Evolutionary conservation across 352 stramenopile genomes (phyloP), one percentile per base, ranked within the genome.

Genomic region (Phytophthora crassamura): DNA sequence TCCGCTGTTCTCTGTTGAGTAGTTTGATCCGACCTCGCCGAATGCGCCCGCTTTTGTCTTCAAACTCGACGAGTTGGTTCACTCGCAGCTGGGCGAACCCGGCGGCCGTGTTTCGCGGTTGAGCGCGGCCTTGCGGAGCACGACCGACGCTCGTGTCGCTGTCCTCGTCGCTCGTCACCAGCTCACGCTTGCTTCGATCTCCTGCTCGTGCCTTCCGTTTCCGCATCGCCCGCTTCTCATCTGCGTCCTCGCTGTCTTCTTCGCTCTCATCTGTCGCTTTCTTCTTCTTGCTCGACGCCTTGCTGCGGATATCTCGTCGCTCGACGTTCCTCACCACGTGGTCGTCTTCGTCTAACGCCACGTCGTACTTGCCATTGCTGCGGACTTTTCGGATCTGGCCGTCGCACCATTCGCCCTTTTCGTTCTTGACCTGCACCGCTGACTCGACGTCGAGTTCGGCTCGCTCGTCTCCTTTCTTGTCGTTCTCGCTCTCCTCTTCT

Each of bases 41-140:
- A 35, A 79, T 60, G 2, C 69, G 45, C 2, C 80, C 80, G 14
- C 66, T 67, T 53, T 80, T 76, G 22, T 78, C 82, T 54, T 79
- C 64, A 53, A 91, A 89, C 34, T 87, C 71, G 14, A 89, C 73
- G 11, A 81, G 35, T 58, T 89, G 75, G 53, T 83, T 77, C n/a
- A 82, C 45, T 7, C 64, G 59, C 5, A 87, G 56, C 28, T 68
- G 65, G 7, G 68, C 33, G 28, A 84, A 82, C 0, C 51, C 40
- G 30, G 38, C 18, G 43, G 60, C 28, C 20, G 41, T 43, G 22
- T 40, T 64, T 28, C 20, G 47, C 1, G n/a, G n/a, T 45, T 55
- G 60, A 35, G 45, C 41, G n/a, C 51, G 51, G 1, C 59, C n/a
- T 36, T 68, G 54, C n/a, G 22, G 32, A 22, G 22, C 9, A n/a